Evolutionary conservation across 2,329 filamentous ascomycete species (phyloP), one percentile per base, ranked within the genome.

Genomic region (Geosmithia morbida): DNA sequence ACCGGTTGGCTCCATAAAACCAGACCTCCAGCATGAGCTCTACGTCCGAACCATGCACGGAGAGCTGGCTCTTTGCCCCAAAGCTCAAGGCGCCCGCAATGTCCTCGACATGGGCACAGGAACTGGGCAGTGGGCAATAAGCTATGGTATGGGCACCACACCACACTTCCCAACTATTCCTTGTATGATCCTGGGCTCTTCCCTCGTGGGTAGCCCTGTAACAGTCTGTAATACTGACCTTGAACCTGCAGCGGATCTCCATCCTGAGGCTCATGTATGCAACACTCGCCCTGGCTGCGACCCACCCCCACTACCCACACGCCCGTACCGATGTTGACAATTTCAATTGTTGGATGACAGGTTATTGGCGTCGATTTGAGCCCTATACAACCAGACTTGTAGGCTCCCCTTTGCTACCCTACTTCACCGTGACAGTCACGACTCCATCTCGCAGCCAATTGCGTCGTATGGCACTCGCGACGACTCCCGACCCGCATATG

Each of bases 81-180:
- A 42, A 14, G 42, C 46, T n/a, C 16, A 18, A 18, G 44, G 1
- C 44, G 46, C 61, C 2, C 55, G 55, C 22, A 50, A 55, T 13
- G 59, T 58, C 14, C 53, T 63, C 10, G 61, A 63, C 43, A 50
- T 59, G 7, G 60, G 61, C n/a, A 60, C 57, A 2, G 60, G 60
- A 3, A 62, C 60, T 0, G 60, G 61, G 6, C 52, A 57, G 26
- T 64, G 60, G 61, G 57, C 59, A 16, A 55, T 60, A 1, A 60
- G 63, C 42, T 63, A 57, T 49, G 60, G 57, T 37, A 37, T 11
- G 33, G 3, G 13, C 14, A 37, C 11, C 3, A 37, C 14, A 11
- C 33, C 13, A 16, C 3, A 6, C 3, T 37, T 37, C 13, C 33
- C 11, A 11, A 37, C 3, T 11, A 37, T 37, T 37, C 13, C 22